Base-by-base conservation (phyloP, 352 stramenopile species). In the Thalassiosira exigua region DNA sequence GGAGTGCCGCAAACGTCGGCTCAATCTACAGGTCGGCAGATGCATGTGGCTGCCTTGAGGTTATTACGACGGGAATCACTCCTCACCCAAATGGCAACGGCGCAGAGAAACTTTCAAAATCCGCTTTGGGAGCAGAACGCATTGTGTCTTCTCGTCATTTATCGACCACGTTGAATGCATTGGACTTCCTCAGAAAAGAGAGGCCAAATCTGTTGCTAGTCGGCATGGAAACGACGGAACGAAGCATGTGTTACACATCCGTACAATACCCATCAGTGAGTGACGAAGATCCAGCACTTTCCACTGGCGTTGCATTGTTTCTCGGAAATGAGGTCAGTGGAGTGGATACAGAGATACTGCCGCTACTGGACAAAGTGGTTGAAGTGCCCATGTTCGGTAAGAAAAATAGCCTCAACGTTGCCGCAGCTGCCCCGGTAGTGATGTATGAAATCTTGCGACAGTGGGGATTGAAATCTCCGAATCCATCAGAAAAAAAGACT, bases 331-430 rank as follows among this genome's bases (percentile, higher is more conserved):
- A 94, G 77, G 89, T 94, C 1, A 93, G 84, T 57, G 85, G 79
- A 33, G 71, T 88, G 3, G 86, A 93, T 73, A 76, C 67, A 11
- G 81, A 84, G 52, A 82, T 90, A 22, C 70, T 90, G 60, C 73
- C 69, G 4, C 30, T 80, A 26, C 62, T 88, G 29, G 84, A 90
- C 61, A 54, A 81, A 60, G 82, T 92, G 58, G 74, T 93, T 3
- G 84, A 94, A 76, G 89, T 94, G 54, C 89, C 87, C 14, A 93
- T 87, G 65, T 91, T 86, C 78, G 89, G 89, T n/a, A 69, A 68
- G 24, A 93, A 94, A 64, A 94, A 94, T 80, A 85, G 64, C 62
- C 77, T 94, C 2, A 94, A 94, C 69, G 81, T 94, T 57, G 87
- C 89, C 4, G 85, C 84, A 12, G 87, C 76, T 86, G 89, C 89